Evolutionary conservation across 1,284 basidiomycete species (phyloP).

Genomic region (Taiwanofungus camphoratus): DNA sequence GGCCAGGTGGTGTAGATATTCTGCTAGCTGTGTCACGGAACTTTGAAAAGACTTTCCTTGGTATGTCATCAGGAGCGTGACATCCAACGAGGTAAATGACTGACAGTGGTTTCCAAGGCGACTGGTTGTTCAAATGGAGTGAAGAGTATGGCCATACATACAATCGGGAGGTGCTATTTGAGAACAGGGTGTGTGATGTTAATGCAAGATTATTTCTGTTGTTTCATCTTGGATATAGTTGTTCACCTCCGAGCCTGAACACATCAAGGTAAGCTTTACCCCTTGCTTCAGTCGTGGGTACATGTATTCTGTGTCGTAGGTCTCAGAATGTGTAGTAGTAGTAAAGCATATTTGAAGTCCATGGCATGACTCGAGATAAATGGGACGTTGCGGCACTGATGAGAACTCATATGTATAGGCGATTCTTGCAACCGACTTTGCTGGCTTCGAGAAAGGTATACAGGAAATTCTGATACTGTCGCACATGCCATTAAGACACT

Average conservation of each 20-base stretch:
- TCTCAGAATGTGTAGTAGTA: too few relatives aligned
- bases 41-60: not conserved
- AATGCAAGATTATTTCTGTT: not conserved
- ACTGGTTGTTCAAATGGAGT: conserved; percentile 14
- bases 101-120: conserved; percentile 9
- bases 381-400: too few relatives aligned
- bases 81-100: not conserved
- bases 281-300: too few relatives aligned
- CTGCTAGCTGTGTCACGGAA: conserved; percentile 2
- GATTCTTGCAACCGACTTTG: conserved; percentile 28
- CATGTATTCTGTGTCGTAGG: too few relatives aligned
- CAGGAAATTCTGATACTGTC: not conserved
- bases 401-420: too few relatives aligned
- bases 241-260: conserved; percentile 26
- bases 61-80: not conserved
- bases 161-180: conserved; percentile 10
- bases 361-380: too few relatives aligned
- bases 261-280: conserved; percentile 23
- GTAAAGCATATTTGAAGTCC: too few relatives aligned
- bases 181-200: conserved; percentile 15
- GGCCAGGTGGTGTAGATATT: conserved; percentile 20
- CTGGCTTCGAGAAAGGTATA: conserved; percentile 27
- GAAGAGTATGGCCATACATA: conserved; percentile 19
- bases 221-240: conserved; percentile 14
- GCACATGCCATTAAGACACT: not conserved